Evolutionary conservation across 306 rosid species (phyloP).

Genomic region (Aeschynomene evenia): DNA sequence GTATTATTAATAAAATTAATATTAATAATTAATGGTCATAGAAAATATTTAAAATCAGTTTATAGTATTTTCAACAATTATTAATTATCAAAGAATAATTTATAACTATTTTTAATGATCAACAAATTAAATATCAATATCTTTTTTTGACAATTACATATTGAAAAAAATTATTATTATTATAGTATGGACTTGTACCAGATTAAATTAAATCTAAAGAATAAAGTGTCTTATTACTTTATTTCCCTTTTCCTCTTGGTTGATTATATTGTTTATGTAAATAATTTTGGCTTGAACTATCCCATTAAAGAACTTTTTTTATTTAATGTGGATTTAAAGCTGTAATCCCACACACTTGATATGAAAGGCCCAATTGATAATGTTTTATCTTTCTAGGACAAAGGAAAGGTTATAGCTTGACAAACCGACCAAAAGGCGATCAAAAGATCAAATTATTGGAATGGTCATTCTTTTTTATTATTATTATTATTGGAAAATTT

Average conservation of each 20-base stretch:
- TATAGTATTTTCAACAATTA: no score
- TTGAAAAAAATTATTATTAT: no score
- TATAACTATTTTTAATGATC: no score
- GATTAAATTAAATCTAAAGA: background rate
- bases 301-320: background rate
- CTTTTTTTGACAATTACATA: no score
- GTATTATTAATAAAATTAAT: no score
- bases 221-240: background rate
- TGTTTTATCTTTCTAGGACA: conserved; percentile 57
- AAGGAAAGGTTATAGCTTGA: conserved; percentile 39
- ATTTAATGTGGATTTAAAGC: conserved; percentile 18
- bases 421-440: conserved; percentile 38
- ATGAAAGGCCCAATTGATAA: conserved; percentile 33
- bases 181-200: no score
- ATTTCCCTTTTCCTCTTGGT: background rate
- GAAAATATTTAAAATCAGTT: no score
- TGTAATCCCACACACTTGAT: conserved; percentile 34
- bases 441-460: conserved; percentile 10
- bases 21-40: no score
- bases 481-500: no score
- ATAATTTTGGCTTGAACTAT: background rate
- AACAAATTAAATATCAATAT: no score
- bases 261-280: background rate
- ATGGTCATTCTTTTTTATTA: background rate
- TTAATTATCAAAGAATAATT: no score